Conservation (phyloP, 257 asterid genomes). For the Solanum etuberosum region DNA sequence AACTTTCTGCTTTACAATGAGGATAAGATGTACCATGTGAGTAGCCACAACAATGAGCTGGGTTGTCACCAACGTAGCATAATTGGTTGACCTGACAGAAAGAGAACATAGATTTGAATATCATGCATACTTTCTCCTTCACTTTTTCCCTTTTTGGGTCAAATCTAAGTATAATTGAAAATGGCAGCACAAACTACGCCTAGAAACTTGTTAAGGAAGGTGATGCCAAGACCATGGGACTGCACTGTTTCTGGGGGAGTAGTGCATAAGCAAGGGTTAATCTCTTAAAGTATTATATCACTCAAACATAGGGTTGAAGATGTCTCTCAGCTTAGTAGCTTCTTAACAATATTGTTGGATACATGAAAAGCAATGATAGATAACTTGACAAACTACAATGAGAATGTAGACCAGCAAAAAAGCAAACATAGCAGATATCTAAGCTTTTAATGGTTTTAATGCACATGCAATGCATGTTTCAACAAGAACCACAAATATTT, state of each 20-base stretch:
- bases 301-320: background rate
- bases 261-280: background rate
- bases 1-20: background rate
- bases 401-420: background rate
- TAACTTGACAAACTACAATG: background rate
- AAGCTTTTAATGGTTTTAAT: background rate
- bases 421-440: background rate
- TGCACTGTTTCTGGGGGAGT: background rate
- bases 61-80: conserved; percentile 78
- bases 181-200: background rate
- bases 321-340: background rate
- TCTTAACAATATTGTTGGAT: background rate
- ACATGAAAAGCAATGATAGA: background rate
- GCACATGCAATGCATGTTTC: background rate
- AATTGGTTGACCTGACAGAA: conserved; percentile 77
- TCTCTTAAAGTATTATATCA: background rate
- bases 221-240: background rate
- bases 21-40: conserved; percentile 58
- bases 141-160: background rate
- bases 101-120: conserved; percentile 3
- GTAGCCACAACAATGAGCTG: conserved; percentile 77
- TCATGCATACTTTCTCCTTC: background rate
- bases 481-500: background rate
- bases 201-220: background rate
- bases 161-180: background rate